Evolutionary conservation across 177 flowering plant species (phyloP).

Genomic region (Vitis hybrid): DNA sequence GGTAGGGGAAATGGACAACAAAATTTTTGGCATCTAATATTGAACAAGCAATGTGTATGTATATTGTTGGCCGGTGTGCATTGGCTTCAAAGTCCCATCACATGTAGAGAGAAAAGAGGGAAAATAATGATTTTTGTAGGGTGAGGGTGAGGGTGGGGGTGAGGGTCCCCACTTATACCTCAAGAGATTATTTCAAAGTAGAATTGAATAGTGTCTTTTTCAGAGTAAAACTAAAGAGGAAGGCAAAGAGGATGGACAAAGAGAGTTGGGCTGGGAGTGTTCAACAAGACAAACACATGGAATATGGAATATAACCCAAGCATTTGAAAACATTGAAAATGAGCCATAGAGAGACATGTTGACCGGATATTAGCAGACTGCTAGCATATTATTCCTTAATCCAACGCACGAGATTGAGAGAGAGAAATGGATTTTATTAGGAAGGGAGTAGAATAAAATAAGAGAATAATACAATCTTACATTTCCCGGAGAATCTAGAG

Average conservation of each 20-base stretch:
- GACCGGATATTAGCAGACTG: slow-evolving; percentile 36
- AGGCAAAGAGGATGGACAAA: too few species aligned
- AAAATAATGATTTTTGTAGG: too few species aligned
- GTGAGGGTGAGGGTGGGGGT: background rate
- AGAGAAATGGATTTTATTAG: slow-evolving; percentile 1
- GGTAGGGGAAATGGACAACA: too few species aligned
- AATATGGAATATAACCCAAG: slow-evolving; percentile 47
- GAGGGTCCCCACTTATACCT: background rate
- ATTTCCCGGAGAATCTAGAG: slow-evolving; percentile 79
- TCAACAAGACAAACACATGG: slow-evolving; percentile 58
- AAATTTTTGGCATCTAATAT: too few species aligned
- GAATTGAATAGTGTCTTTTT: background rate
- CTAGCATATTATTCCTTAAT: slow-evolving; percentile 3
- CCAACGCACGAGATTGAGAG: slow-evolving; percentile 4
- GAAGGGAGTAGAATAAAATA: slow-evolving; percentile 1
- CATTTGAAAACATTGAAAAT: slow-evolving; percentile 38
- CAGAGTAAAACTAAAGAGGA: background rate
- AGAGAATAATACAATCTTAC: slow-evolving; percentile 16
- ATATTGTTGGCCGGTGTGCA: too few species aligned
- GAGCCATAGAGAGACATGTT: slow-evolving; percentile 43
- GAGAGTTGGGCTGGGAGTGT: background rate
- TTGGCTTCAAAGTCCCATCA: too few species aligned
- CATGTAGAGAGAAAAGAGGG: too few species aligned
- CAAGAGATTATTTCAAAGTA: background rate
- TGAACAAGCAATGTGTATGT: too few species aligned